Conservation (phyloP, 805 yeast genomes). For the Yamadazyma ubonensis region DNA sequence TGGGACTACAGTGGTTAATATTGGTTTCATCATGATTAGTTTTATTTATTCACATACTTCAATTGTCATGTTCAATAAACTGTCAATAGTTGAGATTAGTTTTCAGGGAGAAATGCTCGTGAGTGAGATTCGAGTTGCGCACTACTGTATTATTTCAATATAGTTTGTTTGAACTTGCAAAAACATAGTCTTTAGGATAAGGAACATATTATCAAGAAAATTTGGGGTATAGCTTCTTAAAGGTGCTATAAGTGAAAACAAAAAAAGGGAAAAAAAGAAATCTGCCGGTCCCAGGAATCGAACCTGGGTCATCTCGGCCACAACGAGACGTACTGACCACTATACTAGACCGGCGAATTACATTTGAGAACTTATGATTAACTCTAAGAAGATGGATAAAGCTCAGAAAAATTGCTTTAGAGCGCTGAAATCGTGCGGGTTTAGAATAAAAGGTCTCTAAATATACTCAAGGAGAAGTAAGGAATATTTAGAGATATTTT, state of each 20-base stretch:
- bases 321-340: constrained; percentile 51
- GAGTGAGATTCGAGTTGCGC: constrained; percentile 2
- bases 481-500: too few species aligned
- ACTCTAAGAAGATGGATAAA: not conserved
- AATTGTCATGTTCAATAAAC: too few species aligned
- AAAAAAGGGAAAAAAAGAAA: constrained; percentile 16
- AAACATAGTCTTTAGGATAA: too few species aligned
- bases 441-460: too few species aligned
- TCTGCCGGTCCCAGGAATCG: constrained; percentile 53
- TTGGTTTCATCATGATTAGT: too few species aligned
- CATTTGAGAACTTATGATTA: not conserved
- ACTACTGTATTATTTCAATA: too few species aligned
- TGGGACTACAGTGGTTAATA: constrained; percentile 22
- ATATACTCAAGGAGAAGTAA: too few species aligned
- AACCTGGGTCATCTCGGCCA: constrained; percentile 52
- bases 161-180: too few species aligned
- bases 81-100: not conserved
- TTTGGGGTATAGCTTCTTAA: too few species aligned
- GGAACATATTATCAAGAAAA: too few species aligned
- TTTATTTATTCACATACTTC: constrained; percentile 14
- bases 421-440: too few species aligned
- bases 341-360: constrained; percentile 45
- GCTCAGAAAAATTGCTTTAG: not conserved
- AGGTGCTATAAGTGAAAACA: not conserved
- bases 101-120: constrained; percentile 11